phyloP scores from a whole-genome alignment of 139 green algal genomes.

The Picocystis salinarum region DNA sequence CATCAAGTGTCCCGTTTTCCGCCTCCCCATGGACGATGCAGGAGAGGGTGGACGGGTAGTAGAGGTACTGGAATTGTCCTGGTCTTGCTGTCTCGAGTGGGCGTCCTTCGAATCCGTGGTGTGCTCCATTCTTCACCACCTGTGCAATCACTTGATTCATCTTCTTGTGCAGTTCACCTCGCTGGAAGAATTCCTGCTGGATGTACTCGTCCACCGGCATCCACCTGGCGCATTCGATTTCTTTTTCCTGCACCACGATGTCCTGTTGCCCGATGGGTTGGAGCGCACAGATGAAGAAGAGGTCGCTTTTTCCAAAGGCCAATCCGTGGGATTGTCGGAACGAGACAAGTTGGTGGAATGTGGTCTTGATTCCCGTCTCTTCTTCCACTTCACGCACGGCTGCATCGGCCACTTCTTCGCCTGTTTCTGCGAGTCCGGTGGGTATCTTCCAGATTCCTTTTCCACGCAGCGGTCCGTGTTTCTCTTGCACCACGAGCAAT shows the following conservation, averaged over 20 bases:
- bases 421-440: conserved; percentile 32
- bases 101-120: too few species aligned
- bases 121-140: too few species aligned
- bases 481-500: conserved; percentile 66
- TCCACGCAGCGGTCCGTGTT: conserved; percentile 40
- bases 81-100: too few species aligned
- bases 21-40: too few species aligned
- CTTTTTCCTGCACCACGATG: conserved; percentile 31
- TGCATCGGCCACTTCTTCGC: conserved; percentile 34
- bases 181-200: not conserved
- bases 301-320: conserved; percentile 52
- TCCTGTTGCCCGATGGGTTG: conserved; percentile 15
- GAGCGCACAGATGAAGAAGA: conserved; percentile 67
- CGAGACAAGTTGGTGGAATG: conserved; percentile 38
- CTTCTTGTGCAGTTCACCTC: not conserved
- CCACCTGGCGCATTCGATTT: conserved; percentile 35
- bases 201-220: conserved; percentile 37
- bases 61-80: too few species aligned
- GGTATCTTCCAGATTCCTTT: conserved; percentile 65
- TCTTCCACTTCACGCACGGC: conserved; percentile 45
- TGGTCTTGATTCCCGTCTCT: conserved; percentile 26
- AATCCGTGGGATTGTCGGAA: conserved; percentile 60
- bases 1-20: too few species aligned
- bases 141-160: too few species aligned
- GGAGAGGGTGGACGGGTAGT: too few species aligned